Evolutionary conservation across 208 protist genomes (phyloP).

Genomic region (Crithidia bombi): DNA sequence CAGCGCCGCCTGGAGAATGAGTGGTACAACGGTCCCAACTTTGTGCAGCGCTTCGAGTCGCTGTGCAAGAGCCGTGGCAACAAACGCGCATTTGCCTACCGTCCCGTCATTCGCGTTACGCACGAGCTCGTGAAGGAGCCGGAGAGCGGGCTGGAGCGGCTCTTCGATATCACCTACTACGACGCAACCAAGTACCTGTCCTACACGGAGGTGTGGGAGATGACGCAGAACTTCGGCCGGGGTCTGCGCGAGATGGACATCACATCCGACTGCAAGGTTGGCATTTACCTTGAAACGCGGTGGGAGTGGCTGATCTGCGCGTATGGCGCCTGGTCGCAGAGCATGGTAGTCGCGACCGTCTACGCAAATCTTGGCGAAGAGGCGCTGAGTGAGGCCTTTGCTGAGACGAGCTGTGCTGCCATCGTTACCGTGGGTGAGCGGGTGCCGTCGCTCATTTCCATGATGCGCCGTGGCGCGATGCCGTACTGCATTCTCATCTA

Average conservation of each 20-base stretch:
- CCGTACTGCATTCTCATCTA: slow-evolving; percentile 60
- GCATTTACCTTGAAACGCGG: slow-evolving; percentile 86
- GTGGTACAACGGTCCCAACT: slow-evolving; percentile 50
- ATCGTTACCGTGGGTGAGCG: slow-evolving; percentile 81
- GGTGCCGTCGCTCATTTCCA: slow-evolving; percentile 46
- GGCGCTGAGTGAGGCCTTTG: slow-evolving; percentile 77
- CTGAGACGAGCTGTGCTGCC: slow-evolving; percentile 69
- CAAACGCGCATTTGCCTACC: slow-evolving; percentile 59
- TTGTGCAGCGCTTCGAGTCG: slow-evolving; percentile 50
- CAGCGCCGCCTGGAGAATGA: slow-evolving; percentile 49
- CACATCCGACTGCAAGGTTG: slow-evolving; percentile 39
- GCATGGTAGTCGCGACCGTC: slow-evolving; percentile 71
- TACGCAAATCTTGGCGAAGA: slow-evolving; percentile 89
- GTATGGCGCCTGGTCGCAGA: slow-evolving; percentile 73
- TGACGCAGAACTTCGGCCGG: slow-evolving; percentile 52
- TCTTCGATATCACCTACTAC: slow-evolving; percentile 57
- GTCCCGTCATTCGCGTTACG: slow-evolving; percentile 45
- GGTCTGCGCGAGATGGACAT: slow-evolving; percentile 69
- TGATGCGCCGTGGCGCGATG: slow-evolving; percentile 58
- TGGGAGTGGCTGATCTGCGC: slow-evolving; percentile 86
- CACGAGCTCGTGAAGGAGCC: slow-evolving; percentile 50
- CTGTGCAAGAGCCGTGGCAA: slow-evolving; percentile 35
- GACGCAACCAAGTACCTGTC: slow-evolving; percentile 51
- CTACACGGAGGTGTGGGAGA: slow-evolving; percentile 63
- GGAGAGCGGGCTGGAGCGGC: slow-evolving; percentile 53